These are phyloP conservation scores for Erythrophleum fordii DNA, from an alignment of 306 rosid species.

Conservation along the genomic window DNA sequence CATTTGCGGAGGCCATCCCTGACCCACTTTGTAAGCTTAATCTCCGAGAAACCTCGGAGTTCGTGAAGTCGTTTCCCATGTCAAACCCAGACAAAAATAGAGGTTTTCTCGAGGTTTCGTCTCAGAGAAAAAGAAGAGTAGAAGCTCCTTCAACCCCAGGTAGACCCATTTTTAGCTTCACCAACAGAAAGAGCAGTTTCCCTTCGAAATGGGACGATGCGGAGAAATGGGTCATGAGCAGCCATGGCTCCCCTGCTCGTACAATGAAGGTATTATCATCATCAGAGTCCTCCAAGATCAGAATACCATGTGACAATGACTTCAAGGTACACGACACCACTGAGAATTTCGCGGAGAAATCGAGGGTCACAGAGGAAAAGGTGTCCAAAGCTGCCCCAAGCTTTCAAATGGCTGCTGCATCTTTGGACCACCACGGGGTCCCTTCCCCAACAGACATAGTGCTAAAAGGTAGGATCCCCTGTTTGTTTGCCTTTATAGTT, in stretches of 20 bases:
- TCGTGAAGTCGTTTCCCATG: neutral
- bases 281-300: neutral
- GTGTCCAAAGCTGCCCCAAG: neutral
- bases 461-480: conserved; percentile 8
- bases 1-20: neutral
- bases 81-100: neutral
- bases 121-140: neutral
- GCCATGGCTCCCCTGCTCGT: neutral
- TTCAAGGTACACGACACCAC: neutral
- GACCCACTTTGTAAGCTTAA: neutral
- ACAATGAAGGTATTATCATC: neutral
- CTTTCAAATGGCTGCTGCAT: conserved; percentile 44
- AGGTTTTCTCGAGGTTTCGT: neutral
- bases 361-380: neutral
- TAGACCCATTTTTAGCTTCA: neutral
- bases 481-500: neutral
- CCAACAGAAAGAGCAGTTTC: neutral
- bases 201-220: conserved; percentile 1
- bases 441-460: conserved; percentile 1
- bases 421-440: conserved; percentile 55
- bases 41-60: conserved; percentile 6
- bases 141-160: conserved; percentile 2
- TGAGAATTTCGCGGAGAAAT: neutral
- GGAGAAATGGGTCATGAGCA: neutral
- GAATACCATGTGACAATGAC: neutral